Evolutionary conservation across 805 yeast genomes (phyloP).

Genomic region (Nakazawaea ishiwadae): DNA sequence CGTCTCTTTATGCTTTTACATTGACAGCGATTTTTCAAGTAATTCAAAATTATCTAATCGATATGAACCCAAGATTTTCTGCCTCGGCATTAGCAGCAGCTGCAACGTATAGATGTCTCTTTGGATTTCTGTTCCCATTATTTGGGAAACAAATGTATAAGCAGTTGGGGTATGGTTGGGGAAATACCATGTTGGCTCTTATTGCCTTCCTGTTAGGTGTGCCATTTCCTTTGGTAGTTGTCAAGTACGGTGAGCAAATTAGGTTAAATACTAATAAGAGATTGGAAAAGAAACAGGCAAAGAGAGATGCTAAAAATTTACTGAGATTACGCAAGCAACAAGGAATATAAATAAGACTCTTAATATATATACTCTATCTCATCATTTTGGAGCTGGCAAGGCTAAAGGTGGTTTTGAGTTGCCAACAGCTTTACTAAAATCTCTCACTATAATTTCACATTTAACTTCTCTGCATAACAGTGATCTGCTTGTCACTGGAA

Average conservation of each 20-base stretch:
- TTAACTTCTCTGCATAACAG: constrained; percentile 75
- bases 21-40: constrained; percentile 62
- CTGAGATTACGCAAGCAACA: constrained; percentile 25
- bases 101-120: constrained; percentile 57
- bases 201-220: constrained; percentile 53
- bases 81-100: constrained; percentile 71
- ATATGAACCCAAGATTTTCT: constrained; percentile 62
- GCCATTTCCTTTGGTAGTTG: constrained; percentile 63
- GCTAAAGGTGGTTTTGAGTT: constrained; percentile 6
- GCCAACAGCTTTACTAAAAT: constrained; percentile 48
- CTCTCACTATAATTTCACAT: constrained; percentile 80
- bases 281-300: constrained; percentile 42
- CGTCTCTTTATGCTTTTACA: constrained; percentile 56
- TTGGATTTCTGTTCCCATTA: constrained; percentile 69
- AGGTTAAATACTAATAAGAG: constrained; percentile 54
- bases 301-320: constrained; percentile 38
- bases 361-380: no score
- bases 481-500: constrained; percentile 51
- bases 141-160: constrained; percentile 56
- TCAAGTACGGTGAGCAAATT: constrained; percentile 49
- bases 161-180: constrained; percentile 64
- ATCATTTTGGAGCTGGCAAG: constrained; percentile 20
- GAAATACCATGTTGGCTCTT: constrained; percentile 57
- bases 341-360: no score
- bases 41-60: constrained; percentile 65